phyloP scores from a whole-genome alignment of 805 yeast genomes.

The Metschnikowia lunata region DNA sequence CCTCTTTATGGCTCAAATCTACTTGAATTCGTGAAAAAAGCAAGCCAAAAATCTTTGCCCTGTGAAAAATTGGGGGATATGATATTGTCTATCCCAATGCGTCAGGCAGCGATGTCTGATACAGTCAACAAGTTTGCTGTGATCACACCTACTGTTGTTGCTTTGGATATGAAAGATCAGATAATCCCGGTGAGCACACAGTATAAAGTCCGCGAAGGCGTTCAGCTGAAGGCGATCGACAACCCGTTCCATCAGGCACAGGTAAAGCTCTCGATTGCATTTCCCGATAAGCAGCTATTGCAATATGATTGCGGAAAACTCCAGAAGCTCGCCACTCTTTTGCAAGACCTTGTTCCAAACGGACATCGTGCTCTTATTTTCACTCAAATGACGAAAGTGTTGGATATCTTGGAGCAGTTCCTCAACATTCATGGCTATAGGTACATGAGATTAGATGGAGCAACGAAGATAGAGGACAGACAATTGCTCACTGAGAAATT shows the following conservation, averaged over 20 bases:
- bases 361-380: conserved; percentile 95
- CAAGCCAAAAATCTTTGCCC: background rate
- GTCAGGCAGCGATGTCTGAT: conserved; percentile 39
- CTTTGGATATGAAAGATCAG: conserved; percentile 62
- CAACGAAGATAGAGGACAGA: conserved; percentile 95
- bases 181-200: conserved; percentile 40
- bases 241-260: conserved; percentile 74
- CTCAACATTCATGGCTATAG: conserved; percentile 91
- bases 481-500: conserved; percentile 91
- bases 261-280: conserved; percentile 83
- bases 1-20: conserved; percentile 69
- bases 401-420: conserved; percentile 90
- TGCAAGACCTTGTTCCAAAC: conserved; percentile 71
- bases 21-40: conserved; percentile 22
- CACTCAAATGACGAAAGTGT: conserved; percentile 96
- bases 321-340: conserved; percentile 71
- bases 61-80: conserved; percentile 27
- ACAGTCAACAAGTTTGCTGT: conserved; percentile 73
- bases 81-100: conserved; percentile 22
- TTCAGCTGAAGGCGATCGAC: conserved; percentile 39
- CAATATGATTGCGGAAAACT: conserved; percentile 97
- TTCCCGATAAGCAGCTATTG: conserved; percentile 88
- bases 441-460: conserved; percentile 94
- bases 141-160: conserved; percentile 82
- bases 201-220: conserved; percentile 25